Base-by-base conservation (phyloP, 192 early-diverging fungal species). In the Thamnidium elegans region DNA sequence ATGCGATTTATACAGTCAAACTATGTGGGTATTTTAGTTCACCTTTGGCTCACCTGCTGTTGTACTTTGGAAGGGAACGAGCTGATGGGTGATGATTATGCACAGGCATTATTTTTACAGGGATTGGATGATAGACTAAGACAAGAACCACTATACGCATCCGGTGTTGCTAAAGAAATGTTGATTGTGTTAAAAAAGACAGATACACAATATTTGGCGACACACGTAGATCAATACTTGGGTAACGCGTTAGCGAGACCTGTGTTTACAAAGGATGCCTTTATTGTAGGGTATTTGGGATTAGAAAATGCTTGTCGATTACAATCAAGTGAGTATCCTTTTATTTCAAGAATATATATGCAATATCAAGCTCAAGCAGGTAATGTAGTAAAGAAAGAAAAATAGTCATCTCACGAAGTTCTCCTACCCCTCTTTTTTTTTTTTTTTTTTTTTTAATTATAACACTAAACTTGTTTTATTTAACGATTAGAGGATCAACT, bases 1-100 rank as follows among this genome's bases (percentile, higher is more conserved):
- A n/a, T 50, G 3, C 55, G 51, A 11, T 73, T 73, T 56, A 34
- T 73, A 4, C 50, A 67, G 19, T 58, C 59, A 8, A 47, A 56
- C 15, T 20, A 14, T n/a, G 43, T 60, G 0, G 43, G 32, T 20
- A 39, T 69, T 39, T 6, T 47, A n/a, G 10, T 54, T 11, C 67
- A 69, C 31, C 46, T 69, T 32, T 55, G 58, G 51, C 23, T 69
- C 15, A 62, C 23, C 11, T 55, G 53, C 19, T 69, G 67, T 20
- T 21, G 42, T 14, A 14, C 36, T 39, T 39, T 39, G 9, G 36
- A 39, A 39, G 36, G 9, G 20, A 44, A 67, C 39, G 53, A 58
- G 11, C 42, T 30, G 10, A 48, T 10, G 36, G 39, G 31, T 39
- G 36, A 48, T 1, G 31, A 19, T 52, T 21, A 44, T 26, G 23